These are phyloP conservation scores for Boletus sp. DNA, from an alignment of 768 basidiomycete species.

Conservation along the genomic window DNA sequence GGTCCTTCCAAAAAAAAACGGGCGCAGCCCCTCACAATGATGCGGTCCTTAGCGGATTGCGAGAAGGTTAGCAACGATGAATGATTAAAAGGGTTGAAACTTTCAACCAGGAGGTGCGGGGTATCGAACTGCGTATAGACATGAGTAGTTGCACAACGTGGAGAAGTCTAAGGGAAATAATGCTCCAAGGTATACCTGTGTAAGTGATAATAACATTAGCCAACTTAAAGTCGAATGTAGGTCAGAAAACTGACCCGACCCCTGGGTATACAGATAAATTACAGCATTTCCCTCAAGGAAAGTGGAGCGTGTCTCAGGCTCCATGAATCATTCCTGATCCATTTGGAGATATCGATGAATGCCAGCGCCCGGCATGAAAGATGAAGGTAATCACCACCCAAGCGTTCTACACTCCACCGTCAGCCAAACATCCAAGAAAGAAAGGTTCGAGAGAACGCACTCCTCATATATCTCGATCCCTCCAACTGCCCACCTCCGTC, in stretches of 20 bases:
- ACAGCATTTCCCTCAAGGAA: not conserved
- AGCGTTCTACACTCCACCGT: conserved; percentile 22
- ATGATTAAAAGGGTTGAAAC: too few species aligned
- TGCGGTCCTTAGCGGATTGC: not conserved
- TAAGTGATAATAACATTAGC: not conserved
- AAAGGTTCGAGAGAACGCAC: conserved; percentile 25
- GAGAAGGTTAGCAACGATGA: too few species aligned
- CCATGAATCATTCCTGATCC: not conserved
- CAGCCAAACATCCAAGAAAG: conserved; percentile 22
- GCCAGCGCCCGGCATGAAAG: too few species aligned
- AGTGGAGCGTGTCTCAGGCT: not conserved
- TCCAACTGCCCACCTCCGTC: conserved; percentile 35
- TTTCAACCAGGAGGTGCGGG: too few species aligned
- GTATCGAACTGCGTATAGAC: too few species aligned
- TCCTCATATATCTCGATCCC: conserved; percentile 44
- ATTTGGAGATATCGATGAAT: not conserved
- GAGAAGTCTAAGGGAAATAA: not conserved
- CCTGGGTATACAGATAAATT: not conserved
- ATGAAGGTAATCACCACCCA: conserved; percentile 25
- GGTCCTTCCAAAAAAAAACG: too few species aligned
- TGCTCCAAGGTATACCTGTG: not conserved
- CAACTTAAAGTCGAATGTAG: too few species aligned
- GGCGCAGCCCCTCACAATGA: too few species aligned
- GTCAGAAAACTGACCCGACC: too few species aligned
- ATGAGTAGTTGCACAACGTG: not conserved